Conservation (phyloP, 2,329 filamentous ascomycete species). For the Cryphonectria nitschkei region DNA sequence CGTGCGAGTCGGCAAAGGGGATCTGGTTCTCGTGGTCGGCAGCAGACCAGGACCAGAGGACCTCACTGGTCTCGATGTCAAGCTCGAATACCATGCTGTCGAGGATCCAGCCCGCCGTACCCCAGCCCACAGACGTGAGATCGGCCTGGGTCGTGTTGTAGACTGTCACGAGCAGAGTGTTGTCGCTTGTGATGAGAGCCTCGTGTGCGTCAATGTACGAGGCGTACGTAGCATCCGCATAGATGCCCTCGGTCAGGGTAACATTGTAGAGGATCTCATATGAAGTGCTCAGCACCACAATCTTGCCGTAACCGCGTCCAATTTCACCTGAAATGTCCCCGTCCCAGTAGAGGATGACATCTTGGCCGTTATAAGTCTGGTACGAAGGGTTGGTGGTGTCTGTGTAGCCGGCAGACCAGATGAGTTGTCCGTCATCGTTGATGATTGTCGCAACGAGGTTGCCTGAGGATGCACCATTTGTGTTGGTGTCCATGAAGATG, state of each 20-base stretch:
- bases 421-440: constrained; percentile 46
- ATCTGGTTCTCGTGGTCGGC: constrained; percentile 21
- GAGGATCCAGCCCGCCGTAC: constrained; percentile 37
- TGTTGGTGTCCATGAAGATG: constrained; percentile 22
- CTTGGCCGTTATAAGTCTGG: constrained; percentile 44
- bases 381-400: constrained; percentile 47
- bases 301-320: constrained; percentile 35
- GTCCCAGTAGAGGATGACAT: constrained; percentile 46
- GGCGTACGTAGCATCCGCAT: constrained; percentile 22
- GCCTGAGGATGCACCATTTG: constrained; percentile 11
- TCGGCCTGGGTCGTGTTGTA: constrained; percentile 37
- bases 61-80: constrained; percentile 49
- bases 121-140: constrained; percentile 32
- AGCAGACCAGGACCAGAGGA: constrained; percentile 40
- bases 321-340: constrained; percentile 44
- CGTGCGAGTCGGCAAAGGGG: constrained; percentile 17
- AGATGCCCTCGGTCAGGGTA: constrained; percentile 20
- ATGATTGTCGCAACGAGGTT: constrained; percentile 39
- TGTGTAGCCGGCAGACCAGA: constrained; percentile 48
- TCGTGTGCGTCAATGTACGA: constrained; percentile 40
- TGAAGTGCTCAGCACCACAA: constrained; percentile 34
- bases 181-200: constrained; percentile 43
- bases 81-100: constrained; percentile 45
- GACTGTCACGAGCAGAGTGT: constrained; percentile 46
- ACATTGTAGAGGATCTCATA: constrained; percentile 38